These are phyloP conservation scores for Atkinsonella hypoxylon DNA, from an alignment of 2,329 filamentous ascomycete genomes.

Conservation along the genomic window DNA sequence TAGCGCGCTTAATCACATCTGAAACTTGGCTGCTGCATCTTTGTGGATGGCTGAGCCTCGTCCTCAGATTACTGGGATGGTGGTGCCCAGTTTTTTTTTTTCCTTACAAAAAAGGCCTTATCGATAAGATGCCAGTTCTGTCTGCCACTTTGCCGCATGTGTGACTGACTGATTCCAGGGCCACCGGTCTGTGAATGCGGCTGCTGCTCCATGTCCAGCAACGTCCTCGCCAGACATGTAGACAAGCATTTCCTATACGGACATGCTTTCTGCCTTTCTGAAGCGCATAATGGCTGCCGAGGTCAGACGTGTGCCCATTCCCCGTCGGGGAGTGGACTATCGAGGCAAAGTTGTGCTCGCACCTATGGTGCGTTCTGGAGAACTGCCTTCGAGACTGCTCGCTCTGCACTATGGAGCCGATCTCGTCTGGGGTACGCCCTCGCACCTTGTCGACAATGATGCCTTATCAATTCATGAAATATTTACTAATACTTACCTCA, in stretches of 20 bases:
- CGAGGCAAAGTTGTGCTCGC: slow-evolving; percentile 87
- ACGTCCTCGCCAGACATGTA: slow-evolving; percentile 9
- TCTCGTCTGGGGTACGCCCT: slow-evolving; percentile 71
- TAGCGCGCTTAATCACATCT: too few species aligned
- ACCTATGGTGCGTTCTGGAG: slow-evolving; percentile 96
- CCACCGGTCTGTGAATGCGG: background rate
- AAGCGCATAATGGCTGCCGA: slow-evolving; percentile 46
- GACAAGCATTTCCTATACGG: slow-evolving; percentile 3
- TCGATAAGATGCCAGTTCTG: background rate
- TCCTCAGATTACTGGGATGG: too few species aligned
- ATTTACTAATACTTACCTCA: too few species aligned
- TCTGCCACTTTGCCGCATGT: too few species aligned
- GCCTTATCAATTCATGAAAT: background rate
- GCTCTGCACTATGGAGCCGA: slow-evolving; percentile 93
- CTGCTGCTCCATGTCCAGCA: background rate
- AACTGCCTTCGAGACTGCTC: slow-evolving; percentile 77
- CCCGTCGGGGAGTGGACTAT: slow-evolving; percentile 82
- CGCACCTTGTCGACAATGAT: background rate
- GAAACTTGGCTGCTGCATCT: too few species aligned
- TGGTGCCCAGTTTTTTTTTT: too few species aligned
- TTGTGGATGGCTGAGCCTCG: too few species aligned
- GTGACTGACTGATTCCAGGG: background rate
- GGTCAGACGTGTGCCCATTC: slow-evolving; percentile 66
- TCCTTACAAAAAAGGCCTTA: background rate
- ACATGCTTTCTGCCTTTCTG: slow-evolving; percentile 23